Percentiles rank a stretch among this genome's conserved stretches.
phyloP scores from a whole-genome alignment of 108 stramenopile species.

The Halocafeteria seosinensis region DNA sequence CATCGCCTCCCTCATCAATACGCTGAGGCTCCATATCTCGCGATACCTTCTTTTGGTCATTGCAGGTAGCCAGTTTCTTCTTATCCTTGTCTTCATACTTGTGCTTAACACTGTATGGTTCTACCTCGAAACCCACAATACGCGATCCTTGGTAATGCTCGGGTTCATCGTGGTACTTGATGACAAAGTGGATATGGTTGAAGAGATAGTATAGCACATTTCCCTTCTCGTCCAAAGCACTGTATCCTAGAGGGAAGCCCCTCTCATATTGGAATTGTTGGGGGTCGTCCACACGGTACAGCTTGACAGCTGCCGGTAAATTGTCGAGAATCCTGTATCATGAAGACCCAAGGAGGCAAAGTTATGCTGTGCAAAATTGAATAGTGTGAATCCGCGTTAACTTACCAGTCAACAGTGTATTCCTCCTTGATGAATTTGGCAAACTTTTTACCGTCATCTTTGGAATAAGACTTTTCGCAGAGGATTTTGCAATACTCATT shows the following conservation, averaged over 20 bases:
- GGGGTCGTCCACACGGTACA: background rate
- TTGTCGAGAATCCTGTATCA: slow-evolving; percentile 41
- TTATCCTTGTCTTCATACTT: slow-evolving; percentile 1
- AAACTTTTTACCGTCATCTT: slow-evolving; percentile 31
- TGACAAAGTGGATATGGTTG: slow-evolving; percentile 71
- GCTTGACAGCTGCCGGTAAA: slow-evolving; percentile 41
- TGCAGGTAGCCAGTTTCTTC: slow-evolving; percentile 18
- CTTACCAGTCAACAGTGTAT: slow-evolving; percentile 64
- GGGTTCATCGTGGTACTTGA: slow-evolving; percentile 50
- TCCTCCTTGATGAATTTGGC: slow-evolving; percentile 64
- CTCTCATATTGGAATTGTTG: slow-evolving; percentile 23
- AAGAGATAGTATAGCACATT: slow-evolving; percentile 41
- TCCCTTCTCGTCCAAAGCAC: background rate
- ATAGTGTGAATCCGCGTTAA: background rate
- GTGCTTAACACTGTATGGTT: slow-evolving; percentile 62
- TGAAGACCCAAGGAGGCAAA: too few species aligned
- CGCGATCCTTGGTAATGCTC: slow-evolving; percentile 29
- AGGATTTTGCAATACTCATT: slow-evolving; percentile 17
- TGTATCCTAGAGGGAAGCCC: slow-evolving; percentile 61
- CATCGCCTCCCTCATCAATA: slow-evolving; percentile 14
- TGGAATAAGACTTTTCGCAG: slow-evolving; percentile 9
- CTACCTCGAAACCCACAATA: slow-evolving; percentile 75
- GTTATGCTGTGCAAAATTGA: too few species aligned
- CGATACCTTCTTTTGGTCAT: slow-evolving; percentile 33
- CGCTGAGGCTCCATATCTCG: slow-evolving; percentile 1